Percentiles rank a stretch among this genome's conserved stretches.
phyloP scores from a whole-genome alignment of 768 basidiomycete genomes.

The Russula sp. region DNA sequence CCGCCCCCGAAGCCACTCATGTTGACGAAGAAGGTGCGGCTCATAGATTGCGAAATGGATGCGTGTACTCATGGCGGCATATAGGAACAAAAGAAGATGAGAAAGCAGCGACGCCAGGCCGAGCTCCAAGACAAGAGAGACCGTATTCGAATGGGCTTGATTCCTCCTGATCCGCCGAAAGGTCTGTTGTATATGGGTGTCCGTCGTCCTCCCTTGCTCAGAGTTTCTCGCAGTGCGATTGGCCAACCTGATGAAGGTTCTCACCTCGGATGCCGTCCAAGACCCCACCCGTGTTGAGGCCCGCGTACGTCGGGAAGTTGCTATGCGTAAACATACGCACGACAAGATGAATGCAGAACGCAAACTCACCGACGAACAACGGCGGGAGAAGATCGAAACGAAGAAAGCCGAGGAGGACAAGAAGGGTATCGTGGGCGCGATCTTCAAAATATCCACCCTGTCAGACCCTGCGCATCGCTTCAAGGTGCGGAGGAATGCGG shows the following conservation, averaged over 20 bases:
- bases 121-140: slow-evolving; percentile 94
- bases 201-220: slow-evolving; percentile 8
- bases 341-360: slow-evolving; percentile 92
- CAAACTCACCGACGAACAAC: slow-evolving; percentile 87
- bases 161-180: slow-evolving; percentile 94
- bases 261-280: slow-evolving; percentile 94
- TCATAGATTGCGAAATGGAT: background rate
- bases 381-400: slow-evolving; percentile 77
- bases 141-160: slow-evolving; percentile 89
- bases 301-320: slow-evolving; percentile 88
- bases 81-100: slow-evolving; percentile 93
- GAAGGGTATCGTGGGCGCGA: slow-evolving; percentile 73
- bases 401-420: slow-evolving; percentile 87
- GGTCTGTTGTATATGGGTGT: slow-evolving; percentile 40
- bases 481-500: slow-evolving; percentile 96
- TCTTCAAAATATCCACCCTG: slow-evolving; percentile 87
- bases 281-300: slow-evolving; percentile 98
- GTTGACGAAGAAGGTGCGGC: slow-evolving; percentile 78
- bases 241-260: slow-evolving; percentile 94
- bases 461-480: slow-evolving; percentile 91
- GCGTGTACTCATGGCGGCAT: slow-evolving; percentile 1
- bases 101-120: slow-evolving; percentile 80
- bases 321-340: slow-evolving; percentile 80
- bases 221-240: slow-evolving; percentile 60
- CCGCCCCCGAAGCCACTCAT: slow-evolving; percentile 77